phyloP scores from a whole-genome alignment of 139 green algal species.

The Haematococcus lacustris region DNA sequence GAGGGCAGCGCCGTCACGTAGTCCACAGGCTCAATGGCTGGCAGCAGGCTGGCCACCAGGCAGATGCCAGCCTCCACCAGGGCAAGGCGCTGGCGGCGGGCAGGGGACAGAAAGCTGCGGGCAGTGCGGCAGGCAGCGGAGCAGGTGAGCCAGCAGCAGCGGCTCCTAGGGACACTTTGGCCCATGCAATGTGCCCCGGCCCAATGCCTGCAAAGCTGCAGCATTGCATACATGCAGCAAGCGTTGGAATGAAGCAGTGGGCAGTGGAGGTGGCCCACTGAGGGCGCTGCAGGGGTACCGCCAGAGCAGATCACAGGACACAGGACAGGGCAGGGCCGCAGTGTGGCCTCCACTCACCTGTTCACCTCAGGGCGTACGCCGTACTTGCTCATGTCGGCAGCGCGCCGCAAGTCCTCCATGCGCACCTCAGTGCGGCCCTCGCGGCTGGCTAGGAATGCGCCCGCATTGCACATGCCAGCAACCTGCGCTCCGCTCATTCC shows the following conservation, averaged over 20 bases:
- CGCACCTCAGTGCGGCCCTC: conserved; percentile 46
- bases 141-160: too few relatives aligned
- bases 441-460: conserved; percentile 59
- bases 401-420: conserved; percentile 16
- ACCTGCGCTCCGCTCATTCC: conserved; percentile 48
- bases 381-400: conserved; percentile 37
- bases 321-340: too few relatives aligned
- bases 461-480: conserved; percentile 70
- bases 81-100: conserved; percentile 40
- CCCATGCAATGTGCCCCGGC: too few relatives aligned
- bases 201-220: too few relatives aligned
- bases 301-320: too few relatives aligned
- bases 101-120: conserved; percentile 35
- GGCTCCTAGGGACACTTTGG: too few relatives aligned
- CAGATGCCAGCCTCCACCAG: conserved; percentile 70
- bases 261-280: too few relatives aligned
- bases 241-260: too few relatives aligned
- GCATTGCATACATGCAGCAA: too few relatives aligned
- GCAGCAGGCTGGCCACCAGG: conserved; percentile 69
- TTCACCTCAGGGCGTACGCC: conserved; percentile 14
- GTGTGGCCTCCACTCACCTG: conserved; percentile 16
- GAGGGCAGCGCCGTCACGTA: conserved; percentile 67
- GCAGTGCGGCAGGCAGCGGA: background rate
- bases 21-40: conserved; percentile 77
- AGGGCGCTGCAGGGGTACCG: too few relatives aligned